Conservation (phyloP, 805 yeast genomes). For the Saturnispora serradocipensis region DNA sequence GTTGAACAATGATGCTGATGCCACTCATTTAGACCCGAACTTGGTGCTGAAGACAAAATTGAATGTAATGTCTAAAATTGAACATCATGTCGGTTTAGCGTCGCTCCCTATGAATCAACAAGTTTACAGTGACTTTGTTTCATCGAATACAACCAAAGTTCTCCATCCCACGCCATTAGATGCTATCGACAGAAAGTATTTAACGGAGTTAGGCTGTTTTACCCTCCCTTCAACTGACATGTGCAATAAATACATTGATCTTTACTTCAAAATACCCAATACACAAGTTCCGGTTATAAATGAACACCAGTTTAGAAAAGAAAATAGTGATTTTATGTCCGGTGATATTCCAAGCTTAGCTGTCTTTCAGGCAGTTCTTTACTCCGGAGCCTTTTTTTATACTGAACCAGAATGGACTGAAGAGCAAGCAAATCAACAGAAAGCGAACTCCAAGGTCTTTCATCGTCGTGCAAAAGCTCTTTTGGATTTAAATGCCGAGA, state of each 20-base stretch:
- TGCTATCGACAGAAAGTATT: conserved; percentile 15
- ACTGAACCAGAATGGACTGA: conserved; percentile 38
- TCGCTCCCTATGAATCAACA: conserved; percentile 24
- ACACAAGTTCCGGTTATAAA: conserved; percentile 64
- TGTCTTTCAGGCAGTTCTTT: conserved; percentile 55
- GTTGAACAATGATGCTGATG: not conserved
- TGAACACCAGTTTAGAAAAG: conserved; percentile 49
- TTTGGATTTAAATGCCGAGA: conserved; percentile 60
- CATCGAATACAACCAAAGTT: conserved; percentile 3
- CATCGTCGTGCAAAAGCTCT: conserved; percentile 67
- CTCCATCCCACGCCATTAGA: conserved; percentile 12
- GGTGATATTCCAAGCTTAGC: conserved; percentile 50
- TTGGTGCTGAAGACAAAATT: conserved; percentile 14
- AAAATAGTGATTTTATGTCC: conserved; percentile 40
- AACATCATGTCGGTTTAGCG: conserved; percentile 28
- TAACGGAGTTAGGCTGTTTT: conserved; percentile 47
- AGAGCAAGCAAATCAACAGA: conserved; percentile 38
- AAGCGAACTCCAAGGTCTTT: conserved; percentile 34
- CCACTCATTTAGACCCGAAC: conserved; percentile 16
- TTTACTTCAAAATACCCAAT: conserved; percentile 56
- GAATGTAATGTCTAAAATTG: conserved; percentile 14
- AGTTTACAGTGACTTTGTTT: conserved; percentile 22
- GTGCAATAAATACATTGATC: conserved; percentile 49
- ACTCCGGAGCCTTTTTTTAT: conserved; percentile 60
- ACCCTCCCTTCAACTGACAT: conserved; percentile 52